These are phyloP conservation scores for Pythium aquatile DNA, from an alignment of 352 stramenopile species.

Conservation along the genomic window DNA sequence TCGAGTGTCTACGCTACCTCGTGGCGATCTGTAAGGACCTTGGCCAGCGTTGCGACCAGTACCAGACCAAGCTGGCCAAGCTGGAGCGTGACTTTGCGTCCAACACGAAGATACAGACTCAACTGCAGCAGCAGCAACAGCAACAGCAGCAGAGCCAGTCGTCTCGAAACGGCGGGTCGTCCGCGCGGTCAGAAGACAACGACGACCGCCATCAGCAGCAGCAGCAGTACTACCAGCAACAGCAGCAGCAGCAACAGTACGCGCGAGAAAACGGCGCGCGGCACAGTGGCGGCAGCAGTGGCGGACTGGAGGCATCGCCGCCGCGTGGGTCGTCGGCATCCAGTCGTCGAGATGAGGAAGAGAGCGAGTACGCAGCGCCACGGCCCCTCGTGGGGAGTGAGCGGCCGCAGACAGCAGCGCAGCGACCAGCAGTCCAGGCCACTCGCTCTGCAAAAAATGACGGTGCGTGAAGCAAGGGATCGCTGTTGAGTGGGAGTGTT, in stretches of 20 bases:
- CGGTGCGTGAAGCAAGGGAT: slow-evolving; percentile 33
- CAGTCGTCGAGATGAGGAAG: slow-evolving; percentile 32
- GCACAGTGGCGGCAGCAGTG: slow-evolving; percentile 20
- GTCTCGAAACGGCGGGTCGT: slow-evolving; percentile 20
- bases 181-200: slow-evolving; percentile 32
- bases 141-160: slow-evolving; percentile 12
- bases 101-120: slow-evolving; percentile 35
- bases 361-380: slow-evolving; percentile 43
- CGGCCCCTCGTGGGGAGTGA: slow-evolving; percentile 35
- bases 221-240: slow-evolving; percentile 16
- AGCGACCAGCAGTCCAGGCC: slow-evolving; percentile 27
- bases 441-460: slow-evolving; percentile 46
- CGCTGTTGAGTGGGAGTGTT: not conserved
- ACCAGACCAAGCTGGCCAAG: slow-evolving; percentile 92
- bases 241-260: slow-evolving; percentile 24
- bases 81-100: slow-evolving; percentile 73
- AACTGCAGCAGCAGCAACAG: slow-evolving; percentile 27
- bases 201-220: slow-evolving; percentile 32
- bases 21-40: slow-evolving; percentile 95
- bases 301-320: not conserved
- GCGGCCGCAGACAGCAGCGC: slow-evolving; percentile 21
- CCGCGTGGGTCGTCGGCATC: slow-evolving; percentile 8
- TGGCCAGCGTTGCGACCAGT: slow-evolving; percentile 89
- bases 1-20: slow-evolving; percentile 90
- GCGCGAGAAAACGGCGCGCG: slow-evolving; percentile 22